Conservation (phyloP, 768 basidiomycete genomes). For the Tephrocybe sp. region DNA sequence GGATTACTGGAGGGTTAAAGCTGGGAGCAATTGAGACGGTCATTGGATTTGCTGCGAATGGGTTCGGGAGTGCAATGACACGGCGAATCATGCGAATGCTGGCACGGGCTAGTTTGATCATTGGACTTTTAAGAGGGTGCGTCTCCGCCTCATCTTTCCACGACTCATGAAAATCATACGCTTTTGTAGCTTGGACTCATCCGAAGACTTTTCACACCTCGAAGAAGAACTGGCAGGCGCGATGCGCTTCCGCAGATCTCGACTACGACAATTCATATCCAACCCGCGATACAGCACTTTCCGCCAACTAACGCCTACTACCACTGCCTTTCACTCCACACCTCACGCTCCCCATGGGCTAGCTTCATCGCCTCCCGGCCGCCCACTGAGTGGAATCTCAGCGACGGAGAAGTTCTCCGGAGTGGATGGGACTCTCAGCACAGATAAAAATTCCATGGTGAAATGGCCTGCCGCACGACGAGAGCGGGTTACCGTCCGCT, state of each 20-base stretch:
- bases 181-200: conserved; percentile 44
- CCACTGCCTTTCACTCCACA: conserved; percentile 36
- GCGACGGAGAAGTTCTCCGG: conserved; percentile 22
- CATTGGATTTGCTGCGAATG: conserved; percentile 57
- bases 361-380: conserved; percentile 11
- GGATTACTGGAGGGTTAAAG: conserved; percentile 62
- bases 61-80: conserved; percentile 52
- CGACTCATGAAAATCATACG: not conserved
- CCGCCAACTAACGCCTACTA: conserved; percentile 49
- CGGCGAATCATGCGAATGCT: conserved; percentile 60
- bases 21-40: conserved; percentile 66
- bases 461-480: conserved; percentile 7
- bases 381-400: conserved; percentile 2
- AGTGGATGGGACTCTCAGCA: conserved; percentile 13
- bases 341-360: conserved; percentile 24
- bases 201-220: conserved; percentile 55
- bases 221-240: conserved; percentile 32
- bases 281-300: conserved; percentile 58
- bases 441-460: not conserved
- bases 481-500: conserved; percentile 52
- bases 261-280: conserved; percentile 48
- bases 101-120: conserved; percentile 52
- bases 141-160: conserved; percentile 19
- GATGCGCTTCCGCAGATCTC: conserved; percentile 27
- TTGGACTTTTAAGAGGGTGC: conserved; percentile 71